These are phyloP conservation scores for Boletus fagicola DNA, from an alignment of 768 basidiomycete species.

Conservation along the genomic window DNA sequence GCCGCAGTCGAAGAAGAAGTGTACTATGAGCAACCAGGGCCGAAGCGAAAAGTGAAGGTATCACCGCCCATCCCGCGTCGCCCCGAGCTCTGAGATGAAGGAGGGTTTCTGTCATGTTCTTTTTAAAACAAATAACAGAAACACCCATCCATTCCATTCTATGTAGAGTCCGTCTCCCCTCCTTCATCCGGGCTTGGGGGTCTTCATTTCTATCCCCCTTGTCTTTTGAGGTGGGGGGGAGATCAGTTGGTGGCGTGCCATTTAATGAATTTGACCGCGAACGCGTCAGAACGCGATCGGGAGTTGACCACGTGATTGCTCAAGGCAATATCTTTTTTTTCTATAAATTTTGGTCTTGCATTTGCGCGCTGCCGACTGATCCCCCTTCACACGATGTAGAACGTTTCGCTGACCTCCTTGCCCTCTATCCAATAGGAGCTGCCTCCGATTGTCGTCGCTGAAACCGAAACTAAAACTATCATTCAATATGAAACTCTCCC, in stretches of 20 bases:
- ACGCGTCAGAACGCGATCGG: slow-evolving; percentile 32
- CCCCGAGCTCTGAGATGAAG: slow-evolving; percentile 95
- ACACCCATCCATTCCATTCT: slow-evolving; percentile 37
- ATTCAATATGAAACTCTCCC: slow-evolving; percentile 47
- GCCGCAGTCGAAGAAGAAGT: slow-evolving; percentile 77
- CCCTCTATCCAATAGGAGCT: slow-evolving; percentile 38
- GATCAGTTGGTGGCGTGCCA: slow-evolving; percentile 33
- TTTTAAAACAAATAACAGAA: slow-evolving; percentile 28
- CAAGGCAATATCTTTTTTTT: slow-evolving; percentile 32
- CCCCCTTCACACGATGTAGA: slow-evolving; percentile 32
- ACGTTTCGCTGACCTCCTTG: slow-evolving; percentile 36
- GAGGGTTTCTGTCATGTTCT: slow-evolving; percentile 50
- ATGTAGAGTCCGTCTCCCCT: slow-evolving; percentile 77
- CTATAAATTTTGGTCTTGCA: slow-evolving; percentile 13
- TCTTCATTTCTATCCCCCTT: slow-evolving; percentile 70
- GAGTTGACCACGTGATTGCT: slow-evolving; percentile 27
- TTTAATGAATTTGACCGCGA: slow-evolving; percentile 27
- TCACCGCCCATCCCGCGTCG: slow-evolving; percentile 78
- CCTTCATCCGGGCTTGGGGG: slow-evolving; percentile 93
- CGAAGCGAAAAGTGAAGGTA: slow-evolving; percentile 89
- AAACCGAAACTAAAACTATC: slow-evolving; percentile 64
- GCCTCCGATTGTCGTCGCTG: slow-evolving; percentile 40
- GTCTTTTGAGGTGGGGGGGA: slow-evolving; percentile 44
- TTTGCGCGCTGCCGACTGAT: slow-evolving; percentile 36
- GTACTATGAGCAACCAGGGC: slow-evolving; percentile 65